Evolutionary conservation across 2,329 filamentous ascomycete genomes (phyloP), one percentile per base, ranked within the genome.

Genomic region (Colletotrichum scovillei): DNA sequence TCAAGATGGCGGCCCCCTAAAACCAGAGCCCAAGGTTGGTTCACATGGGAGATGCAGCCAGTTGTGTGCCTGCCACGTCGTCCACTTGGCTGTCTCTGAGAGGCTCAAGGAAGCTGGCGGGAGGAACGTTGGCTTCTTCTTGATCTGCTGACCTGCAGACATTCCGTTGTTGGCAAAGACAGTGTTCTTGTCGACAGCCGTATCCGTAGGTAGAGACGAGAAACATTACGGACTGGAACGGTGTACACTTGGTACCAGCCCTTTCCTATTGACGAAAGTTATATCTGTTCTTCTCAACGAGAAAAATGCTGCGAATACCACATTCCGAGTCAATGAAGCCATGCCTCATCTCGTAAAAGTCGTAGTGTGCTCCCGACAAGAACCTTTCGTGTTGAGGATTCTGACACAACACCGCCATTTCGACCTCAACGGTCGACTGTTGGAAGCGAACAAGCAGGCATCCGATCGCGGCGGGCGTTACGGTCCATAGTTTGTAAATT

Each of bases 31-130:
- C 53, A 64, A 70, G 55, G 35, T 35, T 49, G 66, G 16, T 56
- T 60, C 58, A 59, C 58, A 64, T 64, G 66, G 57, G 26, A 42
- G 42, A 73, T 60, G 60, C 49, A 72, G 53, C 46, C 57, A 80
- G 72, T 74, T 60, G 74, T 67, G 63, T 74, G 72, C 74, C 58
- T 69, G 42, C 56, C 65, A 73, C 63, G 62, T 74, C 75, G 75
- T 79, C 78, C 77, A 79, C 78, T 78, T 79, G 78, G 76, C 76
- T 69, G 74, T 72, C 57, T 78, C 69, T 79, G 77, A 80, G 77
- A 80, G 78, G 78, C 75, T 75, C 69, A 73, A 32, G n/a, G 53
- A 59, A 49, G 22, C 52, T 57, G 52, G 57, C 28, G 35, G 57
- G 26, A 57, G 49, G 22, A 26, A 24, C 30, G 22, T 19, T 46